These are phyloP conservation scores for Termitomyces sp. DNA, from an alignment of 768 basidiomycete genomes.

Conservation along the genomic window DNA sequence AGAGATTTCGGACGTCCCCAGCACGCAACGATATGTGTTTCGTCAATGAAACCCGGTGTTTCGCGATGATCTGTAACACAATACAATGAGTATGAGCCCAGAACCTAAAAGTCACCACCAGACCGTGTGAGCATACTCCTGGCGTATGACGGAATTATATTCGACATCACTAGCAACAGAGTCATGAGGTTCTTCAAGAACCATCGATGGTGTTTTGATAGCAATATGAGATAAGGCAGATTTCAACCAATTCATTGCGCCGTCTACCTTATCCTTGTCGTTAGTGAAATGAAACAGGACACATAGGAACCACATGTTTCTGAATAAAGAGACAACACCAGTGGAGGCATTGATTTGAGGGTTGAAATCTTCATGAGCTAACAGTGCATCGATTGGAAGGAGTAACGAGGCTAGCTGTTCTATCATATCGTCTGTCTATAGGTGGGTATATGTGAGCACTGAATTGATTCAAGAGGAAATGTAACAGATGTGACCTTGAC, in stretches of 20 bases:
- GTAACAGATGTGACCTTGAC: conserved; percentile 48
- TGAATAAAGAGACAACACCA: conserved; percentile 73
- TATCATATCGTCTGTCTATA: conserved; percentile 76
- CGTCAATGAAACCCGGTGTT: conserved; percentile 62
- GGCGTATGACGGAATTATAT: conserved; percentile 87
- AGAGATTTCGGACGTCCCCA: conserved; percentile 69
- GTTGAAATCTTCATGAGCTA: conserved; percentile 67
- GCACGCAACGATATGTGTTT: conserved; percentile 63
- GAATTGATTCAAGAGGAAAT: background rate
- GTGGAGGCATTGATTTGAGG: conserved; percentile 52
- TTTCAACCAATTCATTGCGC: conserved; percentile 75
- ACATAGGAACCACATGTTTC: conserved; percentile 93
- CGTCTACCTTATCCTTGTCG: conserved; percentile 47
- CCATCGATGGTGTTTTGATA: conserved; percentile 78
- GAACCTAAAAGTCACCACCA: conserved; percentile 17
- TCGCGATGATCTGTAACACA: conserved; percentile 55
- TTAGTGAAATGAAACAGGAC: conserved; percentile 80
- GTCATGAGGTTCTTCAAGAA: conserved; percentile 80
- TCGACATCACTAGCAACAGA: conserved; percentile 85
- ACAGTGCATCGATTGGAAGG: conserved; percentile 86
- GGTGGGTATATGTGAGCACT: background rate
- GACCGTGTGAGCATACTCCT: conserved; percentile 79
- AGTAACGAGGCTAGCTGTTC: conserved; percentile 85
- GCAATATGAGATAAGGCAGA: conserved; percentile 80
- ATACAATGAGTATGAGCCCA: background rate